Conservation (phyloP, 805 yeast genomes). For the Barnettozyma wickerhamii region DNA sequence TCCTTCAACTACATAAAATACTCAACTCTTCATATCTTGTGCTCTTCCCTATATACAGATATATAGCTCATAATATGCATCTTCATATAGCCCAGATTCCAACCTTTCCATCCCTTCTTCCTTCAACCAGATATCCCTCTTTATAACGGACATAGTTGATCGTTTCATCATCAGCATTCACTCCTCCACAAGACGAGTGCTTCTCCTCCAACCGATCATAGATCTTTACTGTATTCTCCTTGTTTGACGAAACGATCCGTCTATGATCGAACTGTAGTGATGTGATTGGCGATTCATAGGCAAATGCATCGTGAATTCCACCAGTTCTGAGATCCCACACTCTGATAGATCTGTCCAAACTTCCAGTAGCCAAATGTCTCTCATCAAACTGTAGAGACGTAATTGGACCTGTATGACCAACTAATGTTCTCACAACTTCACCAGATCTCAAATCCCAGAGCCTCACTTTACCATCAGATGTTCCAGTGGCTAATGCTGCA, state of each 20-base stretch:
- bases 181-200: constrained; percentile 50
- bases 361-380: constrained; percentile 58
- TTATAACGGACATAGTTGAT: constrained; percentile 45
- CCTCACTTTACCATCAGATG: constrained; percentile 70
- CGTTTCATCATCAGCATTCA: constrained; percentile 26
- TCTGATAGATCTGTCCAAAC: constrained; percentile 57
- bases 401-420: constrained; percentile 69
- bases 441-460: constrained; percentile 76
- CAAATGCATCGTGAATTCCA: constrained; percentile 53
- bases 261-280: constrained; percentile 56
- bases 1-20: neutral
- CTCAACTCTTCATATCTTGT: neutral
- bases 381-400: constrained; percentile 68
- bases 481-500: constrained; percentile 76
- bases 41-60: neutral
- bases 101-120: constrained; percentile 54
- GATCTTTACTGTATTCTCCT: constrained; percentile 46
- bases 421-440: constrained; percentile 53
- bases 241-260: constrained; percentile 50
- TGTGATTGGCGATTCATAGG: constrained; percentile 52
- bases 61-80: constrained; percentile 1
- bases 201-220: constrained; percentile 51
- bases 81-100: constrained; percentile 57
- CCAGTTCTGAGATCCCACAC: constrained; percentile 76
- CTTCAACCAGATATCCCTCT: constrained; percentile 65